Evolutionary conservation across 306 rosid genomes (phyloP).

Genomic region (Trichosanthes cucumerina): DNA sequence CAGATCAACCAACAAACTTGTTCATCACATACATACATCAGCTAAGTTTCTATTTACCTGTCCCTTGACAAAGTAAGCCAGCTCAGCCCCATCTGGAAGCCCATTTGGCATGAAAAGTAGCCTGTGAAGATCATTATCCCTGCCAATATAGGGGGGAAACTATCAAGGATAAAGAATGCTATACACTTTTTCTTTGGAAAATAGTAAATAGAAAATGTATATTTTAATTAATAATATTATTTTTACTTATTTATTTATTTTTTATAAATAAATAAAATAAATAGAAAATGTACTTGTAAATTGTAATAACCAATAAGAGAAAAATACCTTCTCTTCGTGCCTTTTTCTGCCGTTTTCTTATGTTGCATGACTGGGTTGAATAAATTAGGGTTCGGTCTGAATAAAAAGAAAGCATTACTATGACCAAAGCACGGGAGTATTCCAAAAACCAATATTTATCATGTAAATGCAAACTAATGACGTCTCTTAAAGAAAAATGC

Average conservation of each 20-base stretch:
- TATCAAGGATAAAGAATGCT: neutral
- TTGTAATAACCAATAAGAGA: neutral
- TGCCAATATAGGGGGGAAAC: slow-evolving; percentile 18
- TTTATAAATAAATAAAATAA: neutral
- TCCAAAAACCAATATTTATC: neutral
- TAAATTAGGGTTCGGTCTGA: slow-evolving; percentile 41
- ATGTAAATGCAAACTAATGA: neutral
- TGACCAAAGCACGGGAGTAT: slow-evolving; percentile 1
- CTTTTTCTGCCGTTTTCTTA: slow-evolving; percentile 61
- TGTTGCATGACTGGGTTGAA: slow-evolving; percentile 26
- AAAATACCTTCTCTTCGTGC: slow-evolving; percentile 66
- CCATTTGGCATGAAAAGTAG: slow-evolving; percentile 94
- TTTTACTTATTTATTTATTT: neutral
- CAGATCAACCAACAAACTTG: neutral
- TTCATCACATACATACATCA: neutral
- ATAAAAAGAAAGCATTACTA: slow-evolving; percentile 12
- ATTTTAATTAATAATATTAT: neutral
- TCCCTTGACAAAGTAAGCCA: slow-evolving; percentile 91
- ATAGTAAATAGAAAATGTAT: neutral
- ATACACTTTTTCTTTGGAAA: neutral
- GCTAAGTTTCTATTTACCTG: slow-evolving; percentile 39
- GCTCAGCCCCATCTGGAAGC: slow-evolving; percentile 94
- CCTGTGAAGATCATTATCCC: slow-evolving; percentile 93
- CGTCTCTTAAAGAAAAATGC: neutral
- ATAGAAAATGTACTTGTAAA: neutral